Base-by-base conservation (phyloP, 805 yeast genomes). In the Metschnikowia colocasiae region DNA sequence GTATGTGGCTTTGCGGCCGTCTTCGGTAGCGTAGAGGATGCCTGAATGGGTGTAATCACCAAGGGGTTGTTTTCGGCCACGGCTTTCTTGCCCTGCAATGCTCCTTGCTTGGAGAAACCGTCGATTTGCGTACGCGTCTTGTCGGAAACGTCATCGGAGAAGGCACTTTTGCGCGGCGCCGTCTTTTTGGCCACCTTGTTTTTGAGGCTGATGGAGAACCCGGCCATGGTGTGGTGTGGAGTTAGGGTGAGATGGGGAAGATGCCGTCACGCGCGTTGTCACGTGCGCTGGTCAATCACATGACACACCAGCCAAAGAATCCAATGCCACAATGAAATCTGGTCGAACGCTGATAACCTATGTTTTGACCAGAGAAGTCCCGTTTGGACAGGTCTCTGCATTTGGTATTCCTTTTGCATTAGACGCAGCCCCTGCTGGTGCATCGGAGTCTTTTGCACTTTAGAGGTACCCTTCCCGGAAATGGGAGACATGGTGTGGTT, bases 171-270 rank as follows among this genome's bases (percentile, higher is more conserved):
- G n/a, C 27, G 22, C 20, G 16, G 40, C 40, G 33, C 37, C 33
- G 38, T 29, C 39, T 19, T 47, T 20, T 50, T 50, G 19, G 45
- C 19, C 26, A 50, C 49, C 40, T 43, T 50, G 26, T 45, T 47
- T 19, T 54, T 55, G 13, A 55, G 53, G 31, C 51, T 55, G 22
- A 55, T 46, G 9, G 51, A 48, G 36, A 55, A 52, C 12, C 57
- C 54, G 25, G 49, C 46, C 57, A 53, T 53, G 18, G 18, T 8
- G 9, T 19, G 16, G 16, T 13, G 16, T 1, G 20, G 22, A 23
- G 18, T 6, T 10, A 12, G 25, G 35, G 8, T 22, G n/a, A 23
- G 30, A 36, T 26, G n/a, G 30, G 26, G 19, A n/a, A 20, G 12
- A 20, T 22, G 40, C 13, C n/a, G 3, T 25, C 22, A 37, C 13